Base-by-base conservation (phyloP, 345 rosid genomes). In the Eutrema heterophyllum region DNA sequence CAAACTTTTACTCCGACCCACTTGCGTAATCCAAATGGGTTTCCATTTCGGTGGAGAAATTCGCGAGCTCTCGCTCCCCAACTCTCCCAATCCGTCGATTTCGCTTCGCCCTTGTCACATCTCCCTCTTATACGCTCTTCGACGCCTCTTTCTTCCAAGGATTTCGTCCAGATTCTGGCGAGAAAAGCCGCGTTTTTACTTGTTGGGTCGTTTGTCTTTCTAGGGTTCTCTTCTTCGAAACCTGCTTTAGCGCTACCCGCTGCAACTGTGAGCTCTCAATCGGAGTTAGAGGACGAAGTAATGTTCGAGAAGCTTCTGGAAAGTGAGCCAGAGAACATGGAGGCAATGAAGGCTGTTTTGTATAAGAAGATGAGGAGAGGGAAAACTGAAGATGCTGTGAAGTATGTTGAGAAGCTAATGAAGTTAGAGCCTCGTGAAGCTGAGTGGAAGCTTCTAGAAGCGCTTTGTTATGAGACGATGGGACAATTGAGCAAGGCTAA, bases 381-480 rank as follows among this genome's bases (percentile, higher is more conserved):
- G 13, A 82, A 77, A 77, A 73, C 72, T 58, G 74, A 82, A 75
- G 91, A 86, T 62, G 96, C 97, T 69, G 79, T 88, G 65, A 76
- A 79, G 44, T 88, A 67, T 70, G 88, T 91, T 68, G 83, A 86
- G 83, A 87, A 78, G 71, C 76, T 94, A 71, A 84, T 86, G 51
- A 81, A 82, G 16, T 73, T 83, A 16, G 91, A 87, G 77, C 95
- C 93, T 13, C 41, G 76, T 46, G 96, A 89, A 73, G 86, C 88
- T 8, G 98, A 94, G 53, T 94, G 96, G 98, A 94, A 86, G 87
- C 90, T 94, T 45, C 71, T 94, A 70, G 83, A 88, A 83, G 97
- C 96, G 15, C 84, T 94, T 72, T 94, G 95, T 63, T 87, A 88
- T 59, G 97, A 94, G 73, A 82, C 83, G 43, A 79, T 88, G 91